phyloP scores from a whole-genome alignment of 2,329 filamentous ascomycete genomes.

The Paramyrothecium sp. region DNA sequence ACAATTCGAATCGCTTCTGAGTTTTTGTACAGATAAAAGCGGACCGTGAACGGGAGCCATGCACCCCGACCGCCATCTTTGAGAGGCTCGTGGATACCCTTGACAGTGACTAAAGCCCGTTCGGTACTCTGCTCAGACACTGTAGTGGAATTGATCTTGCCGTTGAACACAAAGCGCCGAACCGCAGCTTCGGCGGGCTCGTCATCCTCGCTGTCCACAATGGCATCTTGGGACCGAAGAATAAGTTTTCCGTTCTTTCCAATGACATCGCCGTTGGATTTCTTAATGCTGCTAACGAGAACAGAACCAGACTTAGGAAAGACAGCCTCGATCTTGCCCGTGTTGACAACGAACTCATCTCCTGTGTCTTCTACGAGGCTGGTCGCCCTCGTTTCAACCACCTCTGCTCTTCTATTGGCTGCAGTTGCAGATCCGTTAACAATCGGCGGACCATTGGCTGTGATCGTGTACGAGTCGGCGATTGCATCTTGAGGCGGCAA shows the following conservation, averaged over 20 bases:
- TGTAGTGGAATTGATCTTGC: too few relatives aligned
- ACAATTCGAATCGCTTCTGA: conserved; percentile 40
- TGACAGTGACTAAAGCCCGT: conserved; percentile 42
- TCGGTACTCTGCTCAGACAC: too few relatives aligned
- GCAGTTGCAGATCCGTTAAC: too few relatives aligned
- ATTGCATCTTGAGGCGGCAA: conserved; percentile 40
- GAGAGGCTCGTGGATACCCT: conserved; percentile 10
- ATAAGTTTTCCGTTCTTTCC: conserved; percentile 49
- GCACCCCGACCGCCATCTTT: conserved; percentile 31
- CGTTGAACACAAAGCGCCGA: conserved; percentile 22
- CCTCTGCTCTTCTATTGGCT: too few relatives aligned
- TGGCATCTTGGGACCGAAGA: conserved; percentile 48
- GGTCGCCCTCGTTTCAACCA: conserved; percentile 1
- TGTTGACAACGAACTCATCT: conserved; percentile 31
- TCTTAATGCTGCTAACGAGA: conserved; percentile 38
- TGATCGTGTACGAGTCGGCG: conserved; percentile 38
- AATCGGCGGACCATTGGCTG: conserved; percentile 4
- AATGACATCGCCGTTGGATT: conserved; percentile 37
- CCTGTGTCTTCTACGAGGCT: conserved; percentile 7
- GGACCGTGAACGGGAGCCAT: conserved; percentile 44
- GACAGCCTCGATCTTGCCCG: conserved; percentile 38
- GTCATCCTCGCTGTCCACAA: conserved; percentile 32
- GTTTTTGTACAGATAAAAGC: too few relatives aligned
- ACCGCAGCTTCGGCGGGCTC: conserved; percentile 28
- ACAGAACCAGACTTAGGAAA: conserved; percentile 42